Evolutionary conservation across 106 monocot genomes (phyloP).

Genomic region (Allium sativum): DNA sequence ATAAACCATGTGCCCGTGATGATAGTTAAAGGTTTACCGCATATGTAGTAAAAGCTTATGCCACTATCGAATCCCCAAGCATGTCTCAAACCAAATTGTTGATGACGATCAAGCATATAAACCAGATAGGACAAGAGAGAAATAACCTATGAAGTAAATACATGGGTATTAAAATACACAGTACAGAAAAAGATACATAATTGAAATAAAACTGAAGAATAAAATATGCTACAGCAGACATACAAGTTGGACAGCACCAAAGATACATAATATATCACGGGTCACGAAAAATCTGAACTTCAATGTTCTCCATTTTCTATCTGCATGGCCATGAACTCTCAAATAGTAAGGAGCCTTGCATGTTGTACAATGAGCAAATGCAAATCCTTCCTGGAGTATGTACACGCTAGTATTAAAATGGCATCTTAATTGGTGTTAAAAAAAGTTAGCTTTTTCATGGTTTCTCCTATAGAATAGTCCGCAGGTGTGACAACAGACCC

Average conservation of each 20-base stretch:
- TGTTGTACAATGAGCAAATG: constrained; percentile 97
- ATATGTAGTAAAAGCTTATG: constrained; percentile 89
- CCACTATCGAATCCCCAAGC: constrained; percentile 69
- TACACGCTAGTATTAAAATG: neutral
- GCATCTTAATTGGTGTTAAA: too few relatives aligned
- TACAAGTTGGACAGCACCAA: constrained; percentile 75
- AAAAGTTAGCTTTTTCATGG: too few relatives aligned
- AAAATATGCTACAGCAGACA: constrained; percentile 15
- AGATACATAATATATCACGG: constrained; percentile 81
- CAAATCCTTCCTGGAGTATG: constrained; percentile 84
- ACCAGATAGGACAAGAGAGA: constrained; percentile 66
- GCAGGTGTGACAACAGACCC: too few relatives aligned
- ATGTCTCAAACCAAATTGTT: constrained; percentile 54
- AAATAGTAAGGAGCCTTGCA: constrained; percentile 96
- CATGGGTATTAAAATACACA: neutral
- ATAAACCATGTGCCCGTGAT: too few relatives aligned
- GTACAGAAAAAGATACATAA: neutral
- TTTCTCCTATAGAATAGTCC: too few relatives aligned
- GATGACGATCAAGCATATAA: constrained; percentile 62
- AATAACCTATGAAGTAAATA: constrained; percentile 51
- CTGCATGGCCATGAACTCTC: constrained; percentile 77
- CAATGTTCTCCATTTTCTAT: constrained; percentile 90
- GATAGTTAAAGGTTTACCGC: constrained; percentile 39
- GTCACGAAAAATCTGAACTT: constrained; percentile 97
- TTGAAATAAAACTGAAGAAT: neutral